Conservation (phyloP, 1,284 basidiomycete genomes). For the Rhodofomes roseus region DNA sequence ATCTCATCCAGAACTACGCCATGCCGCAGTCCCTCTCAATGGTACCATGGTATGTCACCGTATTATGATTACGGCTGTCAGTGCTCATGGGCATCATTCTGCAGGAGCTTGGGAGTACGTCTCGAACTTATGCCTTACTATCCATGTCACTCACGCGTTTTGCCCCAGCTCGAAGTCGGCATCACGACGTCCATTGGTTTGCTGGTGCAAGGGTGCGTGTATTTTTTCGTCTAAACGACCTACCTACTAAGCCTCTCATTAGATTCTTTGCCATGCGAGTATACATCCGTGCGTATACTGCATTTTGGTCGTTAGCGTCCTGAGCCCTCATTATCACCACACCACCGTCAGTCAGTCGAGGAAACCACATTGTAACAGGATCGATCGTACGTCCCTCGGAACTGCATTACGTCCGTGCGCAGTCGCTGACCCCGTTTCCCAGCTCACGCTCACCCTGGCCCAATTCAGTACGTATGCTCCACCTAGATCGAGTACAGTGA, state of each 20-base stretch:
- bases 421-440: not conserved
- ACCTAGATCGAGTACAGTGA: too few relatives aligned
- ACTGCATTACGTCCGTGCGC: not conserved
- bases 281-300: not conserved
- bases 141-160: not conserved
- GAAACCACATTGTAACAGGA: not conserved
- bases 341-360: slow-evolving; percentile 2
- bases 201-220: slow-evolving; percentile 3
- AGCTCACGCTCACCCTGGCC: not conserved
- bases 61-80: not conserved
- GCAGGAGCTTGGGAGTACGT: slow-evolving; percentile 8
- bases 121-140: not conserved
- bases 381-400: not conserved
- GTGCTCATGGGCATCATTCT: not conserved
- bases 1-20: slow-evolving; percentile 5
- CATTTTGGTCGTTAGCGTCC: too few relatives aligned
- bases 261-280: slow-evolving; percentile 9
- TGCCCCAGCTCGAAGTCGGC: not conserved
- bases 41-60: not conserved
- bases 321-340: not conserved
- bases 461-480: not conserved
- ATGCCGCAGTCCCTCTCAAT: not conserved
- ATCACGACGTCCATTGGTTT: slow-evolving; percentile 3
- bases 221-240: not conserved
- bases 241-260: not conserved